These are phyloP conservation scores for Saturnispora diversa DNA, from an alignment of 805 yeast genomes.

Conservation along the genomic window DNA sequence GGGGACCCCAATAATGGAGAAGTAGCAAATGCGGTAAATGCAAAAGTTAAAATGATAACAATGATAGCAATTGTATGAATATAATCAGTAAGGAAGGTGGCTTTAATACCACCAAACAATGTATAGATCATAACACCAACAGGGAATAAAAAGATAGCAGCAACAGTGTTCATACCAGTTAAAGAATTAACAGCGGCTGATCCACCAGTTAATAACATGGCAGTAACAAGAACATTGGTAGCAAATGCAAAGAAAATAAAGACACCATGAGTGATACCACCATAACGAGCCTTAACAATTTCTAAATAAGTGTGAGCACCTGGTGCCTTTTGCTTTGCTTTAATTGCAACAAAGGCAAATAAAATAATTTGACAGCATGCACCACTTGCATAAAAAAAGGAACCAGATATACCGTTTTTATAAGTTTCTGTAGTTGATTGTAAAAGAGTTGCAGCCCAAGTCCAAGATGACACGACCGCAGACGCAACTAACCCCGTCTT, in stretches of 20 bases:
- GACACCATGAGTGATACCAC: constrained; percentile 60
- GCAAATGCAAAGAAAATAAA: constrained; percentile 76
- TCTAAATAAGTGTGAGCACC: constrained; percentile 88
- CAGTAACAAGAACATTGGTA: constrained; percentile 83
- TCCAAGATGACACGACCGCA: constrained; percentile 92
- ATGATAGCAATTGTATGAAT: constrained; percentile 75
- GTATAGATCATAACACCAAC: constrained; percentile 71
- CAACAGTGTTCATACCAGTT: constrained; percentile 73
- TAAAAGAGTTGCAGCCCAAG: constrained; percentile 79
- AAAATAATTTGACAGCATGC: constrained; percentile 83
- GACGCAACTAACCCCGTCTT: constrained; percentile 78
- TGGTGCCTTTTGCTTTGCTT: constrained; percentile 83
- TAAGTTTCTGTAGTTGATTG: constrained; percentile 75
- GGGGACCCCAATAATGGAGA: constrained; percentile 71
- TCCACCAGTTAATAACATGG: constrained; percentile 88
- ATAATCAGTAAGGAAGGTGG: constrained; percentile 75
- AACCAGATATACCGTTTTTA: constrained; percentile 69
- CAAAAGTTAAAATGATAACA: constrained; percentile 71
- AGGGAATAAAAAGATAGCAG: constrained; percentile 77
- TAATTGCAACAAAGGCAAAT: constrained; percentile 81
- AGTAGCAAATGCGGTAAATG: constrained; percentile 72
- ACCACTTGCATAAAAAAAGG: constrained; percentile 78
- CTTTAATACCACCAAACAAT: constrained; percentile 73
- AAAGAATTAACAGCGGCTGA: constrained; percentile 72
- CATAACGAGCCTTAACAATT: constrained; percentile 74